Base-by-base conservation (phyloP, 257 asterid genomes). In the Solanum appendiculatum region DNA sequence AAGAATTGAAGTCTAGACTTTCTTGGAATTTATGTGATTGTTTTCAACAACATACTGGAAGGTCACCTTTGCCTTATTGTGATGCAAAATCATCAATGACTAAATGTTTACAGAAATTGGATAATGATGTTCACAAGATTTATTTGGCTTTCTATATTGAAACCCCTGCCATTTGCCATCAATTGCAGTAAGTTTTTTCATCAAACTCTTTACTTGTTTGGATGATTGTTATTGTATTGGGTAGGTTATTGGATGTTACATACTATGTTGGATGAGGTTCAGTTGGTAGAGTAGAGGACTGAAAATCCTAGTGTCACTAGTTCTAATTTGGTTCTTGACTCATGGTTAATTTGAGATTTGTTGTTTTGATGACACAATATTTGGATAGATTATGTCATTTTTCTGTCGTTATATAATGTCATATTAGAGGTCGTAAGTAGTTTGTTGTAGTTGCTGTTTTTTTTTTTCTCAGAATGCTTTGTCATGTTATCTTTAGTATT, bases 21-120 rank as follows among this genome's bases (percentile, higher is more conserved):
- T 95, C 98, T 54, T 95, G 98, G 98, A 91, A 93, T 89, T 95
- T 97, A 5, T 94, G 94, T 66, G 97, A 94, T 66, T 97, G 99
- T 90, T 97, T 97, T 81, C 94, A 93, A 31, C 90, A 88, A 87
- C 97, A 92, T 82, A 91, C 96, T 0, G 98, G 98, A 2, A 93
- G 96, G 7, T 88, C 92, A 0, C 68, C 94, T 68, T 91, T 97
- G 37, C 99, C 98, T 34, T 36, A 56, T 6, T 95, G 99, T 54
- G 93, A 92, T 68, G 75, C 90, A 1, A 91, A 90, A 46, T 87
- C 92, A 12, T 10, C 86, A 42, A 92, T 93, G 91, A 88, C 74
- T 80, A 87, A 85, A 6, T 97, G 98, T 48, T 89, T 97, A 15
- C 89, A 90, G 87, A 86, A 81, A 1, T 89, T 95, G 44, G 94